Evolutionary conservation across 2,329 filamentous ascomycete genomes (phyloP).

Genomic region (Colletotrichum viniferum): DNA sequence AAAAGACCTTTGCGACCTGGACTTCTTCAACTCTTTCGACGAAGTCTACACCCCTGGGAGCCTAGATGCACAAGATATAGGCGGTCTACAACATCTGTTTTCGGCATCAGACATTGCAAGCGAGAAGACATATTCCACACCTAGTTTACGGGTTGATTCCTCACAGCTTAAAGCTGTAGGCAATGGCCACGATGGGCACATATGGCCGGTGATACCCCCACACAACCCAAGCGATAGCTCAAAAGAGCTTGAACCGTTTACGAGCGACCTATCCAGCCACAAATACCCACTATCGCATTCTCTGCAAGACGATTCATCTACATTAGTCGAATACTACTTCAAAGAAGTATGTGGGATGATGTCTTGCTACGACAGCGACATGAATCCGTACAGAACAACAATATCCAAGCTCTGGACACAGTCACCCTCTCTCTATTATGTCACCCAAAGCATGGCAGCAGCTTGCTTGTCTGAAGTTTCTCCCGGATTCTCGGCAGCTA

Average conservation of each 20-base stretch:
- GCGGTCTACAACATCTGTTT: neutral
- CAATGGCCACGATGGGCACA: neutral
- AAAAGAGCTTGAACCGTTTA: neutral
- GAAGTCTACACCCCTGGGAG: neutral
- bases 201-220: neutral
- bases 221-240: neutral
- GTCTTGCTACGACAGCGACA: conserved; percentile 66
- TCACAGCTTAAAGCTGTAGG: neutral
- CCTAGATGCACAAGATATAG: neutral
- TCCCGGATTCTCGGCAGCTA: conserved; percentile 43
- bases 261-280: neutral
- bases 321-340: conserved; percentile 68
- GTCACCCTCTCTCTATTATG: conserved; percentile 23
- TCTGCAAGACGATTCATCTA: conserved; percentile 41
- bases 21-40: neutral
- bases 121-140: neutral
- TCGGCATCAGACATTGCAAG: neutral
- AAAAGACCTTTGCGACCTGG: neutral
- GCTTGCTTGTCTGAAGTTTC: conserved; percentile 33
- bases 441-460: conserved; percentile 28
- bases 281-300: neutral
- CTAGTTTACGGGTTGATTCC: neutral
- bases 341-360: conserved; percentile 65
- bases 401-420: conserved; percentile 50
- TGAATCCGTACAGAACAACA: conserved; percentile 65